A percentile compares a stretch with the other conserved stretches of the same genome.
Evolutionary conservation across 2,329 filamentous ascomycete genomes (phyloP).

Genomic region (Ceratocystis cacaofunesta): DNA sequence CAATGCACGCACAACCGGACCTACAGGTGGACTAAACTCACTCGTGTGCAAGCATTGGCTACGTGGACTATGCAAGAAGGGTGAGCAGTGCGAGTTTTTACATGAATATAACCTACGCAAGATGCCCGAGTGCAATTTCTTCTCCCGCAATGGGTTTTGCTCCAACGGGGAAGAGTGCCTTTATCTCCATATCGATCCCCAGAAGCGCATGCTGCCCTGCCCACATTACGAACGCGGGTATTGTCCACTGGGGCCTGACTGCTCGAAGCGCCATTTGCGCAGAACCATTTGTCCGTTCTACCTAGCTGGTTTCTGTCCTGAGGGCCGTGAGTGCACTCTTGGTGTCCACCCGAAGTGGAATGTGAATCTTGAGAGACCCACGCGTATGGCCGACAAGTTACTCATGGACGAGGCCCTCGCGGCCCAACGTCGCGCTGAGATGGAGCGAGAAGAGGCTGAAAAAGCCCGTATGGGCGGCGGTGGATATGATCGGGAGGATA

Average conservation of each 20-base stretch:
- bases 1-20: conserved; percentile 25
- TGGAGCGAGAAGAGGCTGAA: conserved; percentile 14
- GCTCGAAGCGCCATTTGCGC: conserved; percentile 77
- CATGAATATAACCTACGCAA: conserved; percentile 97
- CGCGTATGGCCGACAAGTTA: conserved; percentile 51
- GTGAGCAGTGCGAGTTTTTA: conserved; percentile 88
- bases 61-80: conserved; percentile 93
- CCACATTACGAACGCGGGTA: conserved; percentile 91
- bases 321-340: conserved; percentile 57
- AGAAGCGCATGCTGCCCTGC: conserved; percentile 63
- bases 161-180: conserved; percentile 93
- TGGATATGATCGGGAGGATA: conserved; percentile 26
- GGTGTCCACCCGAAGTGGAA: conserved; percentile 76
- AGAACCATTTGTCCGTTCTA: conserved; percentile 72
- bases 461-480: conserved; percentile 14
- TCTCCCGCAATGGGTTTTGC: conserved; percentile 83
- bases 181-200: conserved; percentile 77
- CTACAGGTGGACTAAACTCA: conserved; percentile 50
- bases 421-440: conserved; percentile 23
- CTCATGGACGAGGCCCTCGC: conserved; percentile 33
- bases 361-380: conserved; percentile 59
- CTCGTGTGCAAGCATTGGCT: conserved; percentile 99
- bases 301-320: conserved; percentile 86
- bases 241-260: conserved; percentile 76
- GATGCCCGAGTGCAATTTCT: conserved; percentile 98